These are phyloP conservation scores for Taiozyma sp. DNA, from an alignment of 1,139 yeast genomes.

Conservation along the genomic window DNA sequence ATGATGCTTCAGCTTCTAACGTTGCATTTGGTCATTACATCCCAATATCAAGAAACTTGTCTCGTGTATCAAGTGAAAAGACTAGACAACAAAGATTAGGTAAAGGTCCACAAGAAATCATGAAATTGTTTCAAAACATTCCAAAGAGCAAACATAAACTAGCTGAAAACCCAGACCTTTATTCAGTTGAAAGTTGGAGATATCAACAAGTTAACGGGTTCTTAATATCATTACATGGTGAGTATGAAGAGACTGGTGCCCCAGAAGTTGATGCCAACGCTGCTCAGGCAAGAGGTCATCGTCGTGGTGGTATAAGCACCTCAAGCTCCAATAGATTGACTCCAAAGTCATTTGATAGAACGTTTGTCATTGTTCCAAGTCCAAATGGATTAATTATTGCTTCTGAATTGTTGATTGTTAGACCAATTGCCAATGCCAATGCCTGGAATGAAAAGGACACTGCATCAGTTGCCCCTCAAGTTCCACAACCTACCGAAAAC, in stretches of 20 bases:
- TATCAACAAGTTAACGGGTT: constrained; percentile 72
- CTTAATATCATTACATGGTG: constrained; percentile 77
- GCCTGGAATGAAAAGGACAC: constrained; percentile 42
- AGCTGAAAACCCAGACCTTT: constrained; percentile 53
- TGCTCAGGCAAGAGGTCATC: constrained; percentile 25
- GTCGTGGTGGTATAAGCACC: constrained; percentile 19
- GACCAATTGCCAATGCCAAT: constrained; percentile 53
- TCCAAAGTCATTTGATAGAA: constrained; percentile 79
- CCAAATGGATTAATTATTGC: constrained; percentile 74
- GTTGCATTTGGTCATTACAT: constrained; percentile 61
- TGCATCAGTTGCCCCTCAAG: constrained; percentile 7
- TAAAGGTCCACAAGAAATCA: constrained; percentile 67
- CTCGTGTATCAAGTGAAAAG: constrained; percentile 57
- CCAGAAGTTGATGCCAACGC: constrained; percentile 37
- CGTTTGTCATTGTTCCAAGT: constrained; percentile 73
- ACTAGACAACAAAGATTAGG: constrained; percentile 53
- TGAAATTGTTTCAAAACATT: constrained; percentile 51
- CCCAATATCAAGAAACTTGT: constrained; percentile 70
- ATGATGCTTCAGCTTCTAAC: constrained; percentile 31
- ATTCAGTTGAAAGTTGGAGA: constrained; percentile 75
- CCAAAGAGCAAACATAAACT: constrained; percentile 77
- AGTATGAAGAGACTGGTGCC: constrained; percentile 59
- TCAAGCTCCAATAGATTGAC: constrained; percentile 39
- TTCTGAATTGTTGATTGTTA: constrained; percentile 68
- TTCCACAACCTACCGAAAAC: constrained; percentile 5